phyloP scores from a whole-genome alignment of 345 rosid species.

The Microthlaspi erraticum region DNA sequence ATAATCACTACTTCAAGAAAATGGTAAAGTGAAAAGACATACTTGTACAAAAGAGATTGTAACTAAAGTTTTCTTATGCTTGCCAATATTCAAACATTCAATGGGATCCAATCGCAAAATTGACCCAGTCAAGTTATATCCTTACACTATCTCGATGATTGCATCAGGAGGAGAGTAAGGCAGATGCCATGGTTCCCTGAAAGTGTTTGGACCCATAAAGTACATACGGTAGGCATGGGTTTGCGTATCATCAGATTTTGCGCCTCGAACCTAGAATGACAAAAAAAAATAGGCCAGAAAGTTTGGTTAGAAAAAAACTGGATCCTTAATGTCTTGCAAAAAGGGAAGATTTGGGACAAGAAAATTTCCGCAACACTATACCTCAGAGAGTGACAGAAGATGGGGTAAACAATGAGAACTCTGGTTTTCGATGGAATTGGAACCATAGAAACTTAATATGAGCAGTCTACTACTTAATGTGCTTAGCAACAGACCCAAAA shows the following conservation, averaged over 20 bases:
- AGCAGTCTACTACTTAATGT: slow-evolving; percentile 74
- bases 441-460: slow-evolving; percentile 60
- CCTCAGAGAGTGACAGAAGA: slow-evolving; percentile 95
- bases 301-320: slow-evolving; percentile 21
- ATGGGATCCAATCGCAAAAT: slow-evolving; percentile 30
- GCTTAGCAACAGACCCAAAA: slow-evolving; percentile 73
- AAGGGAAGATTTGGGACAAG: slow-evolving; percentile 9
- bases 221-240: slow-evolving; percentile 95
- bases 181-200: slow-evolving; percentile 99
- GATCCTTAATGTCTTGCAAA: slow-evolving; percentile 16
- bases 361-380: slow-evolving; percentile 34
- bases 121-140: slow-evolving; percentile 29
- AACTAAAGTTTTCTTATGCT: neutral
- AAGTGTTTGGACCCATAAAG: slow-evolving; percentile 96
- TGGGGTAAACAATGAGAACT: slow-evolving; percentile 76
- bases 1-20: slow-evolving; percentile 10
- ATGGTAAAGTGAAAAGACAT: neutral
- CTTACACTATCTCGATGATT: slow-evolving; percentile 96
- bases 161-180: slow-evolving; percentile 93
- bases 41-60: neutral
- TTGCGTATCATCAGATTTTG: slow-evolving; percentile 92
- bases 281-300: slow-evolving; percentile 38
- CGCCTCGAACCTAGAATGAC: slow-evolving; percentile 75
- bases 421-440: slow-evolving; percentile 65
- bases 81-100: slow-evolving; percentile 26